Percentiles rank a stretch among this genome's conserved stretches.
Conservation (phyloP, 305 asterid genomes). For the Solanum chacoense region DNA sequence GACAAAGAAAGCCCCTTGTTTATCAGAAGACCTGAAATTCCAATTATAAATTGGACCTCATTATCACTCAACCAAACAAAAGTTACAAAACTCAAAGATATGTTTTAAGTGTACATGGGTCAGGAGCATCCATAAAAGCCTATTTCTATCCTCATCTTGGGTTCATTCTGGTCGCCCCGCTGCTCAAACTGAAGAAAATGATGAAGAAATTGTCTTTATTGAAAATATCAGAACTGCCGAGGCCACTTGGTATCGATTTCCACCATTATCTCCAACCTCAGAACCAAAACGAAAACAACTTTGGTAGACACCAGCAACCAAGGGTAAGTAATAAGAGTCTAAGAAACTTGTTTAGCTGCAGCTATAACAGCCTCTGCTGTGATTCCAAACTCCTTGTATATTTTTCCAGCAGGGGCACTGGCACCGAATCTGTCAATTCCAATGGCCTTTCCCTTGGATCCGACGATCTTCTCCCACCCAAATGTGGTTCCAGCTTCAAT, state of each 20-base stretch:
- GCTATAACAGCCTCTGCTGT: slow-evolving; percentile 80
- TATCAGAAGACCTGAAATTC: not conserved
- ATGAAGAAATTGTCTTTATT: not conserved
- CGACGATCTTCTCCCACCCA: slow-evolving; percentile 72
- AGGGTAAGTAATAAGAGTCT: slow-evolving; percentile 15
- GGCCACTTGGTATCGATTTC: not conserved
- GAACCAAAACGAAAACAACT: slow-evolving; percentile 5
- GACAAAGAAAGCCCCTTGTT: not conserved
- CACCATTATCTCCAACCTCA: slow-evolving; percentile 1
- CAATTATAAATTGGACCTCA: not conserved
- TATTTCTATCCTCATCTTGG: slow-evolving; percentile 1
- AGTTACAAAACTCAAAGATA: not conserved
- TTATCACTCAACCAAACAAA: not conserved
- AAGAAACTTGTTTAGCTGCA: slow-evolving; percentile 60
- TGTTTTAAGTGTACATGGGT: not conserved
- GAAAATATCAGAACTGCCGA: not conserved
- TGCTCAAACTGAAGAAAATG: not conserved
- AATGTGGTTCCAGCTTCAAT: slow-evolving; percentile 83
- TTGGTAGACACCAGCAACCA: slow-evolving; percentile 10
- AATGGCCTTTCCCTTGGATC: slow-evolving; percentile 64
- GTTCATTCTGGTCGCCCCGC: slow-evolving; percentile 9
- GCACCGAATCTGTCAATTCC: slow-evolving; percentile 93
- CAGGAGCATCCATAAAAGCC: not conserved
- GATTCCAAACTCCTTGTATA: slow-evolving; percentile 80
- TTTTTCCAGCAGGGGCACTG: slow-evolving; percentile 90